Conservation (phyloP, 2,329 filamentous ascomycete species). For the Xylaria sp. region DNA sequence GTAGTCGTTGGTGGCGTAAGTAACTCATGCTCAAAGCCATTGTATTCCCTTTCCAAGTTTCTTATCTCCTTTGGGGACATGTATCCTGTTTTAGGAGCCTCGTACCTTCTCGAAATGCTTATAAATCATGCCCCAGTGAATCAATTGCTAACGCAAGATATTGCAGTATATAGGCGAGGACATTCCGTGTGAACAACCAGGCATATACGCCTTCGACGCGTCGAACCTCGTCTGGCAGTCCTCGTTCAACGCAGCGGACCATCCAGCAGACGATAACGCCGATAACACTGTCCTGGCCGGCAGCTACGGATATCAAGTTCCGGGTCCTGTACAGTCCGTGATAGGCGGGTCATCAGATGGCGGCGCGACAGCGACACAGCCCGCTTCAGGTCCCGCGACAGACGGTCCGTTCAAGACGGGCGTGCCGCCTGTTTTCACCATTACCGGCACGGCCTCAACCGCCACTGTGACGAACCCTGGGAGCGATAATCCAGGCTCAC, state of each 20-base stretch:
- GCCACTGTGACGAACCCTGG: slow-evolving; percentile 58
- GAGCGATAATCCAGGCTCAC: slow-evolving; percentile 55
- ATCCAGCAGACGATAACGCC: slow-evolving; percentile 59
- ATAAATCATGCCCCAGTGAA: neutral
- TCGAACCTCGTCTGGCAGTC: slow-evolving; percentile 71
- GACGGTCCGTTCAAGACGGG: slow-evolving; percentile 78
- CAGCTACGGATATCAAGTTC: slow-evolving; percentile 74
- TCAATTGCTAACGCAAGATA: neutral
- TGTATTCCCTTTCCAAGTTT: neutral
- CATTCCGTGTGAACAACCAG: slow-evolving; percentile 72
- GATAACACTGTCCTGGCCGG: slow-evolving; percentile 65
- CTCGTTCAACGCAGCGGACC: slow-evolving; percentile 68
- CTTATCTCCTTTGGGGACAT: neutral
- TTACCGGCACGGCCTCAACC: slow-evolving; percentile 67
- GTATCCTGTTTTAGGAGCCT: neutral
- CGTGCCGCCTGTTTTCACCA: slow-evolving; percentile 74
- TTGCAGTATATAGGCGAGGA: slow-evolving; percentile 66
- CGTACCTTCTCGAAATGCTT: neutral
- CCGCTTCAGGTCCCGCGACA: slow-evolving; percentile 70
- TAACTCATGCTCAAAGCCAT: neutral
- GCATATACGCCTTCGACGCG: slow-evolving; percentile 79
- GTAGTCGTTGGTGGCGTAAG: slow-evolving; percentile 70
- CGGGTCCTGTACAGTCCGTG: slow-evolving; percentile 68
- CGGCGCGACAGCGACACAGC: slow-evolving; percentile 73
- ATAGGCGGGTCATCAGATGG: slow-evolving; percentile 70